These are phyloP conservation scores for Colletotrichum filicis DNA, from an alignment of 2,329 filamentous ascomycete genomes.

Conservation along the genomic window DNA sequence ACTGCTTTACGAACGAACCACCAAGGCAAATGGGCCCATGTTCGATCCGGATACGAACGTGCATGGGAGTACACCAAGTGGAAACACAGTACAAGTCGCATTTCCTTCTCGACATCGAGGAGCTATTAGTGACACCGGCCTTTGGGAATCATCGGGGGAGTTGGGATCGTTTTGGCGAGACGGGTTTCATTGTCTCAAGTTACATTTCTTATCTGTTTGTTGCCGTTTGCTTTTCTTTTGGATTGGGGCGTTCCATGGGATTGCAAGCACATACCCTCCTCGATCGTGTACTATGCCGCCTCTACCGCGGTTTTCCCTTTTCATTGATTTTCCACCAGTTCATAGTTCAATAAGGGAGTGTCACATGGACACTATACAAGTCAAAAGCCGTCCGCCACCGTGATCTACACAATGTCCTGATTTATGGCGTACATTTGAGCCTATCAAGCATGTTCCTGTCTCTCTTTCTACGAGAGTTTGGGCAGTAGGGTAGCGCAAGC, in stretches of 20 bases:
- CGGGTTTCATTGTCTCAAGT: neutral
- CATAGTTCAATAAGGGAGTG: constrained; percentile 25
- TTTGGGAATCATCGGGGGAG: constrained; percentile 27
- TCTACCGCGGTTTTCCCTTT: neutral
- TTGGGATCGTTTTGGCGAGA: constrained; percentile 17
- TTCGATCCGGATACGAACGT: constrained; percentile 1
- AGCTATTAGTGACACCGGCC: constrained; percentile 2
- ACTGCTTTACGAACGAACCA: constrained; percentile 13
- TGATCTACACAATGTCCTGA: neutral
- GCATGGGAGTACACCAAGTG: constrained; percentile 13
- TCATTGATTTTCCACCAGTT: constrained; percentile 2
- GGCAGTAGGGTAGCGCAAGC: neutral
- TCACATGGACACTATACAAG: constrained; percentile 27
- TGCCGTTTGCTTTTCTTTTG: constrained; percentile 5
- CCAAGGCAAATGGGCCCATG: constrained; percentile 28
- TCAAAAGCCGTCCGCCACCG: neutral
- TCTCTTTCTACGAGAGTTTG: neutral
- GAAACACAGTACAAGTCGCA: constrained; percentile 30
- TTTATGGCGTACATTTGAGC: neutral
- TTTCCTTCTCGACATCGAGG: constrained; percentile 1
- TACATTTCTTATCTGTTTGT: constrained; percentile 27
- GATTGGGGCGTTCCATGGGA: constrained; percentile 27
- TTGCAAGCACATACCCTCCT: constrained; percentile 31
- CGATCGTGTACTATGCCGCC: constrained; percentile 8
- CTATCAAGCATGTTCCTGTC: constrained; percentile 2